Conservation (phyloP, 2,329 filamentous ascomycete species). For the Alternaria gansuensis region DNA sequence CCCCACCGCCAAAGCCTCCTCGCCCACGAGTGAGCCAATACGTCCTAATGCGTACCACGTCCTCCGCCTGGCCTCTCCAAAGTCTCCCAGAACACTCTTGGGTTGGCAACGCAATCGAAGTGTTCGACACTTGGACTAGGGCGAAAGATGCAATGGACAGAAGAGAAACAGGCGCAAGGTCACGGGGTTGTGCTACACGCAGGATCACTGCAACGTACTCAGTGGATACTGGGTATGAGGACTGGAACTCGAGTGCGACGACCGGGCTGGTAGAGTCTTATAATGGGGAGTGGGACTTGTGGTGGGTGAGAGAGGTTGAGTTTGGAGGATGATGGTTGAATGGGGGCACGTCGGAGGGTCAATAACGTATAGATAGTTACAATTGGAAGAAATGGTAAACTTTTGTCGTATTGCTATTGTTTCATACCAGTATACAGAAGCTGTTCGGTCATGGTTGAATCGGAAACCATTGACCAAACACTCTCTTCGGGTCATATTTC, state of each 20-base stretch:
- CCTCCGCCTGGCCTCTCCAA: slow-evolving; percentile 1
- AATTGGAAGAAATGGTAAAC: not conserved
- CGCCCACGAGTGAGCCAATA: not conserved
- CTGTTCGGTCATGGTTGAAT: slow-evolving; percentile 22
- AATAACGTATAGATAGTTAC: not conserved
- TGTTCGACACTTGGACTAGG: not conserved
- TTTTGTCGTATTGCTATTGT: not conserved
- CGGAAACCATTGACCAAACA: slow-evolving; percentile 43
- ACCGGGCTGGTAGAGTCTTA: not conserved
- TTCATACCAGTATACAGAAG: not conserved
- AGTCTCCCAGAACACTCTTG: not conserved
- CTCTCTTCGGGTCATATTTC: slow-evolving; percentile 35
- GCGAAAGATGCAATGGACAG: not conserved
- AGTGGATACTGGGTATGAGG: not conserved
- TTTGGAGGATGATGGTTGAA: not conserved
- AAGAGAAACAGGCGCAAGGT: not conserved
- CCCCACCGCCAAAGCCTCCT: not conserved
- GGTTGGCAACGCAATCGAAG: not conserved
- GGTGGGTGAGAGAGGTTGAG: not conserved
- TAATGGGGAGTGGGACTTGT: not conserved
- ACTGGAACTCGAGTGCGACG: not conserved
- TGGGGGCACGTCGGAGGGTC: not conserved
- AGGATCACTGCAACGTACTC: not conserved
- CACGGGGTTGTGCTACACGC: not conserved
- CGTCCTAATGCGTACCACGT: not conserved